These are phyloP conservation scores for Penicillium goetzii DNA, from an alignment of 495 filamentous ascomycete genomes.

Conservation along the genomic window DNA sequence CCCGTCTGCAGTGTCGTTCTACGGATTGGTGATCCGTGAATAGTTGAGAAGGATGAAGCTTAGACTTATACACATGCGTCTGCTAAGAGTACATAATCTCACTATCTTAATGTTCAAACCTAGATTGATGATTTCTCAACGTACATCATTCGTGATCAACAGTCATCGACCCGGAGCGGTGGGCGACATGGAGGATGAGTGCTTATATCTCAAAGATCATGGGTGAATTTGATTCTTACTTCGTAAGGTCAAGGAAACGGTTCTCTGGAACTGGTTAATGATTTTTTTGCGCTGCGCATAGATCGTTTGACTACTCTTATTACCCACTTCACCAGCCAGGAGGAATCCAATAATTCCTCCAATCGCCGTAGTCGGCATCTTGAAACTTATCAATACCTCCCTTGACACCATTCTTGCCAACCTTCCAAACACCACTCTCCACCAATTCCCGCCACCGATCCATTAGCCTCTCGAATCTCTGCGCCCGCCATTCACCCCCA, in stretches of 20 bases:
- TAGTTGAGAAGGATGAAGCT: neutral
- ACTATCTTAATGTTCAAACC: neutral
- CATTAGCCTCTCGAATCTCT: neutral
- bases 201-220: no score
- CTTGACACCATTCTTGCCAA: neutral
- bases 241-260: neutral
- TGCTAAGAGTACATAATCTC: neutral
- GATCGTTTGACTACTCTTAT: neutral
- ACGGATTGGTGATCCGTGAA: slow-evolving; percentile 26
- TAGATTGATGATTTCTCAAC: neutral
- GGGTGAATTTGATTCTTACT: no score
- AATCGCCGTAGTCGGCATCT: neutral
- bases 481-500: neutral
- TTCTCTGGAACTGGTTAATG: neutral
- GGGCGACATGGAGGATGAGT: neutral
- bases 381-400: neutral
- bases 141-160: neutral
- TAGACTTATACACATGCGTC: neutral
- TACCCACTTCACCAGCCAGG: neutral
- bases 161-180: no score
- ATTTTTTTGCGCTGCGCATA: neutral
- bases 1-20: slow-evolving; percentile 27
- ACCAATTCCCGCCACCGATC: slow-evolving; percentile 1
- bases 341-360: slow-evolving; percentile 2
- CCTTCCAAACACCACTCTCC: neutral